phyloP scores from a whole-genome alignment of 192 early-diverging fungal genomes.

The Thoreauomyces humboldtii region DNA sequence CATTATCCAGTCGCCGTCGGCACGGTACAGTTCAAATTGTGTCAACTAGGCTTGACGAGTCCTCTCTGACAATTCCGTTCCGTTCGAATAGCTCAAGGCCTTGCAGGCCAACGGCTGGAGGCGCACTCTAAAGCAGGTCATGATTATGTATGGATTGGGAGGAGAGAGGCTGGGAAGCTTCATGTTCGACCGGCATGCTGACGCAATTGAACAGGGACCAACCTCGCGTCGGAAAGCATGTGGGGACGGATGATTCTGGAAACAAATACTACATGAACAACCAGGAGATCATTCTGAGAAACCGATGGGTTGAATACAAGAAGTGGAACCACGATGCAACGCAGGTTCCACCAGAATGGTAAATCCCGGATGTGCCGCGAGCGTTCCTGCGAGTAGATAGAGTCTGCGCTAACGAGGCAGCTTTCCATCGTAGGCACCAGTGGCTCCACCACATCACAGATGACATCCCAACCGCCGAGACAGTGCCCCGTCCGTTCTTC shows the following conservation, averaged over 20 bases:
- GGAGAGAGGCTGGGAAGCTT: no score
- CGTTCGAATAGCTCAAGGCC: background rate
- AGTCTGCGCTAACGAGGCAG: background rate
- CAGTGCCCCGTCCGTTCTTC: slow-evolving; percentile 48
- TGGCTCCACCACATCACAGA: slow-evolving; percentile 56
- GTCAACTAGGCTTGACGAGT: background rate
- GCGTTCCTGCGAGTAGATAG: no score
- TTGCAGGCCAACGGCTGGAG: slow-evolving; percentile 8
- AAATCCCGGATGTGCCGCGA: no score
- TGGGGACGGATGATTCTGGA: slow-evolving; percentile 45
- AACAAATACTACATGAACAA: slow-evolving; percentile 57
- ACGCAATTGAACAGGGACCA: slow-evolving; percentile 44
- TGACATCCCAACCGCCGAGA: slow-evolving; percentile 42
- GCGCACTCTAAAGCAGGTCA: slow-evolving; percentile 17
- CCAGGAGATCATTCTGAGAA: slow-evolving; percentile 40
- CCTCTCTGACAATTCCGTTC: background rate
- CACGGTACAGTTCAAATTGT: no score
- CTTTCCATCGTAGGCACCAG: slow-evolving; percentile 41
- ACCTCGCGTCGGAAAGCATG: slow-evolving; percentile 42
- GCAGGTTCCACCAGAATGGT: slow-evolving; percentile 57
- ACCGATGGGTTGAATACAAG: slow-evolving; percentile 52
- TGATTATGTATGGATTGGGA: slow-evolving; percentile 24
- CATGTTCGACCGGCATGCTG: no score
- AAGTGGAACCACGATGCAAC: slow-evolving; percentile 54
- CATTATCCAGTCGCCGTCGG: slow-evolving; percentile 4